Evolutionary conservation across 2,329 filamentous ascomycete species (phyloP), one percentile per base, ranked within the genome.

Genomic region (Diaporthe sp.): DNA sequence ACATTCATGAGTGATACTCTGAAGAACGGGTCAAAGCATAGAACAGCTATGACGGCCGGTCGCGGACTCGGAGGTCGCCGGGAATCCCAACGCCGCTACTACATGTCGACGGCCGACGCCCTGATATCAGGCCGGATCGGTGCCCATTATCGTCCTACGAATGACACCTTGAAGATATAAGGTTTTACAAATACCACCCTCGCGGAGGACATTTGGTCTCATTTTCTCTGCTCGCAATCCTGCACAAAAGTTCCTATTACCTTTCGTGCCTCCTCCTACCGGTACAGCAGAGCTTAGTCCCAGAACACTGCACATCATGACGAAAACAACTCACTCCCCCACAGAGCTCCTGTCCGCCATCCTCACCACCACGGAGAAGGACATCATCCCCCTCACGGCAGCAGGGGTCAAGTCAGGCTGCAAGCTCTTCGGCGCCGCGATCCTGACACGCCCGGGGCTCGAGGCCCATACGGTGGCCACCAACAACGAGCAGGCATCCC

Each of bases 381-480:
- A 83, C 53, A 88, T 91, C 61, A 84, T 91, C 51, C 89, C 89
- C 0, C 83, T 91, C 31, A 91, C 89, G 0, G 81, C 80, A 0
- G 77, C 81, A 12, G 88, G 88, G 49, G 88, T 91, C 58, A 82
- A 85, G 0, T 87, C 87, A 0, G 89, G 89, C 70, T 88, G 85
- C 81, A 91, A 91, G 78, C 82, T 91, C 49, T 91, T 91, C 78
- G 89, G 89, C 19, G 89, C 89, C 4, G 88, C 89, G 13, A 88
- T 91, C 75, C 83, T 91, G 5, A 82, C 84, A 10, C 84, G 86
- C 1, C 65, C 81, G 2, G 80, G 79, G 22, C 85, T 91, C 8
- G 59, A 78, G 0, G 83, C 87, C 3, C 80, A 88, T 19, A 89
- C 87, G 0, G 86, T 89, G 8, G 85, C 89, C 13, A 91, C 88